Base-by-base conservation (phyloP, 352 stramenopile species). In the Phytophthora hibernalis region DNA sequence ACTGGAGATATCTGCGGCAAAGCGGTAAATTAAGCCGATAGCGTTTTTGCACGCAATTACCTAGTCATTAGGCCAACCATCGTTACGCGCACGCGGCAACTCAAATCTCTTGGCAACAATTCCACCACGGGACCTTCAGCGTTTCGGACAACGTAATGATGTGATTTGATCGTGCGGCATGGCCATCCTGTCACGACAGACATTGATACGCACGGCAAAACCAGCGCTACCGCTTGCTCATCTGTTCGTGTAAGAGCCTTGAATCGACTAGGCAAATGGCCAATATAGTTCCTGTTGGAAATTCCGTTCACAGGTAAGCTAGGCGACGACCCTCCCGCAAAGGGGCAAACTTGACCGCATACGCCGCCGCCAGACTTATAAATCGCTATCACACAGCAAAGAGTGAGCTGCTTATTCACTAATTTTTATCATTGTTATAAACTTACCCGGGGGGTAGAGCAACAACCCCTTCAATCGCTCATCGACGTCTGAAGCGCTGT, bases 91-190 rank as follows among this genome's bases (percentile, higher is more conserved):
- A 49, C 22, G 3, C 37, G 18, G 8, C 1, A 13, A 20, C 22
- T 13, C 2, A n/a, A 33, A 38, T 16, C 5, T 52, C 47, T 38
- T 1, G 53, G 54, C 6, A 69, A 31, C 48, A 47, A 47, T 1
- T 37, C 18, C 9, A 16, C 31, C 8, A 62, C 35, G 15, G 65
- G 65, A 1, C 65, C 65, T 2, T 56, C 51, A 9, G 65, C 68
- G 35, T 68, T 72, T 16, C 60, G 53, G 5, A 72, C 57, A 11
- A 72, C 35, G 28, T 68, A 72, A 21, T 72, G 65, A 28, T 72
- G 65, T 0, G 65, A 62, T n/a, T 58, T 56, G 12, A 74, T 49
- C 0, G 45, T 66, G 0, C 55, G 42, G 7, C 47, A 57, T 0
- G 4, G 22, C 11, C 66, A 54, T 0, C 54, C 66, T 2, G 66